A percentile compares a stretch with the other conserved stretches of the same genome.
These are phyloP conservation scores for Entomortierella beljakovae DNA, from an alignment of 192 early-diverging fungal species.

Conservation along the genomic window DNA sequence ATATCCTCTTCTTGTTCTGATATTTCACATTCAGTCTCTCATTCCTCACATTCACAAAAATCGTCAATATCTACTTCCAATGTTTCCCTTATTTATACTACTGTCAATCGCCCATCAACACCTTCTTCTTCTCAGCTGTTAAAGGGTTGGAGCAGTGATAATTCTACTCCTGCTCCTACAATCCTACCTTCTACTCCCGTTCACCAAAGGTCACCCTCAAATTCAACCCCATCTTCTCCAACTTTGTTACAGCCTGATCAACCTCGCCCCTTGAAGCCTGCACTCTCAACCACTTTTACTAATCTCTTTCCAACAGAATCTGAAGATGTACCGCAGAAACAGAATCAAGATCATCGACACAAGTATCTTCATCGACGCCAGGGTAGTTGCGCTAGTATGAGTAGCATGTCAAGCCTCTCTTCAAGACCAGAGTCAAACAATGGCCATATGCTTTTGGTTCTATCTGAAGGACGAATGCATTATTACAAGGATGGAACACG, in stretches of 20 bases:
- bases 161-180: background rate
- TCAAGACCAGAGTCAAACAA: background rate
- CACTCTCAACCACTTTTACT: background rate
- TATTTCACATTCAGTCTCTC: background rate
- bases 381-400: background rate
- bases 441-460: conserved; percentile 44
- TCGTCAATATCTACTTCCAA: background rate
- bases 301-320: too few species aligned
- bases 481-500: conserved; percentile 44
- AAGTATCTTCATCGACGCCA: background rate
- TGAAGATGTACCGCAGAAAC: background rate
- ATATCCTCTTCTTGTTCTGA: background rate
- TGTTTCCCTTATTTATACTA: background rate
- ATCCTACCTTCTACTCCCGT: background rate
- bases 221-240: background rate
- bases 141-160: background rate
- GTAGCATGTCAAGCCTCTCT: background rate
- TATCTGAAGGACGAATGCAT: conserved; percentile 16
- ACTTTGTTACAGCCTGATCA: background rate
- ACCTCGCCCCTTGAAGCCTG: background rate
- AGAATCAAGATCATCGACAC: background rate
- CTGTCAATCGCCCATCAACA: too few species aligned
- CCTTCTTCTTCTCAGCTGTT: too few species aligned
- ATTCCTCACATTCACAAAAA: background rate
- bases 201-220: background rate